Conservation (phyloP, 1,284 basidiomycete species). For the Polyporus tsugae region DNA sequence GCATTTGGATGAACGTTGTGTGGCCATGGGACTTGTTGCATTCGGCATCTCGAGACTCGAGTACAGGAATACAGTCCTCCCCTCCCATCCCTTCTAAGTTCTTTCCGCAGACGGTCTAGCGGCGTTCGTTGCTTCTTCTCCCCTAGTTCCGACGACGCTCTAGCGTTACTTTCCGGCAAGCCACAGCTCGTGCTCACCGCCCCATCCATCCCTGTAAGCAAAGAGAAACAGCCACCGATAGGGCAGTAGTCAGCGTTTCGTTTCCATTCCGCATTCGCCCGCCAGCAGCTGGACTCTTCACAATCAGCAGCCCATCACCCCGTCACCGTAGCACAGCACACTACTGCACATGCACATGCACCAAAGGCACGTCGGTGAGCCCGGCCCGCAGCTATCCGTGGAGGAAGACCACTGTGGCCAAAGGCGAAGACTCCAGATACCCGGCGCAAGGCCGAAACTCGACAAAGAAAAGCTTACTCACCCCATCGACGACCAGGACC, state of each 20-base stretch:
- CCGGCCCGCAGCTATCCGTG: constrained; percentile 14
- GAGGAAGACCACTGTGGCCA: background rate
- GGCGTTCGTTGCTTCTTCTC: constrained; percentile 2
- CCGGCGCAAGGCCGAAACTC: background rate
- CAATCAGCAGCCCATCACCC: constrained; percentile 8
- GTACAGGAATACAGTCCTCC: constrained; percentile 8
- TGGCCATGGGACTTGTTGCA: constrained; percentile 11
- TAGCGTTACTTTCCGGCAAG: background rate
- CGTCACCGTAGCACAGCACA: constrained; percentile 4
- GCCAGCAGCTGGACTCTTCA: constrained; percentile 6
- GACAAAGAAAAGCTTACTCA: constrained; percentile 39
- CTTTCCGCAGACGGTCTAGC: constrained; percentile 3
- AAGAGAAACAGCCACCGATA: constrained; percentile 2
- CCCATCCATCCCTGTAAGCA: constrained; percentile 32
- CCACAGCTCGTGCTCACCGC: constrained; percentile 23
- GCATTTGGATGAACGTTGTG: background rate
- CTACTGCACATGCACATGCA: background rate
- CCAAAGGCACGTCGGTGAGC: background rate
- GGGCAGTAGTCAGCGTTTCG: constrained; percentile 8
- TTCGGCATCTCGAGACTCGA: constrained; percentile 16
- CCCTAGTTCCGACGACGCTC: constrained; percentile 15
- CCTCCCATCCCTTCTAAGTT: constrained; percentile 6
- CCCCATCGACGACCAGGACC: constrained; percentile 81
- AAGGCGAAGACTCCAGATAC: background rate
- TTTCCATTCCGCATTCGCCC: background rate